phyloP scores from a whole-genome alignment of 2,329 filamentous ascomycete genomes.

The Pseudofabraea citricarpa region DNA sequence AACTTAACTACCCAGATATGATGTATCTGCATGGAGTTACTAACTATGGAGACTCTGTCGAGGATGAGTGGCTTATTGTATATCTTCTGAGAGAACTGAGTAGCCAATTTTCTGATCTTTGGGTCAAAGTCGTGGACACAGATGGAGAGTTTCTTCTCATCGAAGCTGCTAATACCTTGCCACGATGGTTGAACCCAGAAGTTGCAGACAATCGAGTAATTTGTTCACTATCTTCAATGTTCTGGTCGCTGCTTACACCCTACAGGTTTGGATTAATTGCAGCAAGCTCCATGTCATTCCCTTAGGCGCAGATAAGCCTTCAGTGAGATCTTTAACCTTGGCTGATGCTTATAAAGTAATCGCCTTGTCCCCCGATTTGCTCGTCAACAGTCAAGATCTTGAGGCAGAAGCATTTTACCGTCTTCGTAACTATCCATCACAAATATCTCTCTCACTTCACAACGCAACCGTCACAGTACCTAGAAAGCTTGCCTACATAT shows the following conservation, averaged over 20 bases:
- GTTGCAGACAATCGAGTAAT: slow-evolving; percentile 72
- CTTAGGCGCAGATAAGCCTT: slow-evolving; percentile 32
- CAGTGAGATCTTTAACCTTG: slow-evolving; percentile 49
- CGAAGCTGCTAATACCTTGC: slow-evolving; percentile 83
- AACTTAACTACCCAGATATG: slow-evolving; percentile 33
- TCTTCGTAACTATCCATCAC: slow-evolving; percentile 74
- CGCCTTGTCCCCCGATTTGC: slow-evolving; percentile 44
- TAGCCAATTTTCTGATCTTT: slow-evolving; percentile 65
- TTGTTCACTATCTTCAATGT: background rate
- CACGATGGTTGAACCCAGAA: slow-evolving; percentile 88
- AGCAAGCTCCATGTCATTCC: slow-evolving; percentile 74
- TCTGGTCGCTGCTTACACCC: slow-evolving; percentile 11
- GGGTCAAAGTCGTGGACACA: slow-evolving; percentile 78
- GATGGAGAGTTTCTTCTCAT: slow-evolving; percentile 95
- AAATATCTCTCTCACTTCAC: slow-evolving; percentile 73
- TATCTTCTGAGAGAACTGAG: slow-evolving; percentile 82
- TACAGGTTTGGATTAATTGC: slow-evolving; percentile 75
- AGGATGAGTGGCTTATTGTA: slow-evolving; percentile 96
- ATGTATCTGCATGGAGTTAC: slow-evolving; percentile 70
- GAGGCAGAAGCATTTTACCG: slow-evolving; percentile 91
- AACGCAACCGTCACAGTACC: slow-evolving; percentile 70
- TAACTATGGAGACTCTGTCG: slow-evolving; percentile 89
- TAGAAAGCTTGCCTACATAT: slow-evolving; percentile 72
- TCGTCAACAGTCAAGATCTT: slow-evolving; percentile 69
- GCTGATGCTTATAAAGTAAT: slow-evolving; percentile 61